Conservation (phyloP, 371 early-diverging fungal species). For the Mucor indicus region DNA sequence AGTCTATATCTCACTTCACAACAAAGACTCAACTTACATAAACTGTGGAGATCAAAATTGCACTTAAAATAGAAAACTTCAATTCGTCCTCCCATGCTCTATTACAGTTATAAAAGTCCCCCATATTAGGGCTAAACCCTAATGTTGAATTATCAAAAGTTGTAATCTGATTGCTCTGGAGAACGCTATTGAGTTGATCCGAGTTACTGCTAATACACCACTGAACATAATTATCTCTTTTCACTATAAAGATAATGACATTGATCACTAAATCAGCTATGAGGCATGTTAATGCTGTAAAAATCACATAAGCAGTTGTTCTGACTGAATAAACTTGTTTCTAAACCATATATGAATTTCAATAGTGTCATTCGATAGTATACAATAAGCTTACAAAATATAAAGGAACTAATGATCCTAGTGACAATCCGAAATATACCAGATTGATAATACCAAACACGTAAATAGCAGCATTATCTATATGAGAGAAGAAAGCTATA, state of each 20-base stretch:
- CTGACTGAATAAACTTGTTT: too few relatives aligned
- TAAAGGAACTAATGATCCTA: conserved; percentile 29
- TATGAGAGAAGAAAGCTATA: conserved; percentile 41
- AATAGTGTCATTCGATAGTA: not conserved
- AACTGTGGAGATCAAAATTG: conserved; percentile 25
- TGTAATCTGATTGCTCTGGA: not conserved
- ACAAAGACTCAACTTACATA: conserved; percentile 28
- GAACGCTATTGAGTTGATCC: not conserved
- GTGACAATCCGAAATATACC: conserved; percentile 22
- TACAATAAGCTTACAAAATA: conserved; percentile 22
- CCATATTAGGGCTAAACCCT: not conserved
- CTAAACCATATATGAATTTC: conserved; percentile 11
- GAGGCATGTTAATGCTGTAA: too few relatives aligned
- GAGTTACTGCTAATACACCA: conserved; percentile 30
- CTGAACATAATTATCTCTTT: conserved; percentile 13
- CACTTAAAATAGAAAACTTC: conserved; percentile 40
- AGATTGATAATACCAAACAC: conserved; percentile 44
- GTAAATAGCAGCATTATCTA: conserved; percentile 23
- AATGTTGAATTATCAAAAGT: not conserved
- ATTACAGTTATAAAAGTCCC: conserved; percentile 44
- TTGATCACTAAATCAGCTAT: conserved; percentile 29
- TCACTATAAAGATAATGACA: conserved; percentile 32
- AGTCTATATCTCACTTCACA: not conserved
- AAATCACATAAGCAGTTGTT: too few relatives aligned
- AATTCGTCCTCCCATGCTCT: conserved; percentile 43